These are phyloP conservation scores for Fusarium longipes DNA, from an alignment of 2,329 filamentous ascomycete species.

Conservation along the genomic window DNA sequence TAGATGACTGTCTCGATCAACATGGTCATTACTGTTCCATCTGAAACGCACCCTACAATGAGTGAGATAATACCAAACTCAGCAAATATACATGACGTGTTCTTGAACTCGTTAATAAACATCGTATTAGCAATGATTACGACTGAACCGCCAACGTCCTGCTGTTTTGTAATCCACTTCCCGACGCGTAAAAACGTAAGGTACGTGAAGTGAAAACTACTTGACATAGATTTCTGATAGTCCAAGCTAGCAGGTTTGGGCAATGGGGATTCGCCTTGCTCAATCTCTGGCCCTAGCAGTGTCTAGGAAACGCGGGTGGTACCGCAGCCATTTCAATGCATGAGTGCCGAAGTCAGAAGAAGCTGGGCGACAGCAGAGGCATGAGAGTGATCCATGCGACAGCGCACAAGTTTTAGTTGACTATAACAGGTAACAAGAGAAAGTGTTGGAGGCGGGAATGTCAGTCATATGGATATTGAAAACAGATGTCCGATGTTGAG, in stretches of 20 bases:
- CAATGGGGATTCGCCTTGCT: conserved; percentile 68
- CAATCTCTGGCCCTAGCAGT: conserved; percentile 71
- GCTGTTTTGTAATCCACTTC: conserved; percentile 67
- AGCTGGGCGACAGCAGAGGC: conserved; percentile 73
- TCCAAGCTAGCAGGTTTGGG: conserved; percentile 63
- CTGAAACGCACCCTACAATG: background rate
- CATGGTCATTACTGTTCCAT: background rate
- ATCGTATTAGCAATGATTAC: background rate
- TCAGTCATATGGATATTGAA: conserved; percentile 2
- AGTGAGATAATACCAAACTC: background rate
- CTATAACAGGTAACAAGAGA: conserved; percentile 7
- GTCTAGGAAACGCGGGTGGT: conserved; percentile 70
- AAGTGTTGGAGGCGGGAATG: conserved; percentile 4
- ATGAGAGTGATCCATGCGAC: conserved; percentile 62
- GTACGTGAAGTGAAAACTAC: conserved; percentile 63
- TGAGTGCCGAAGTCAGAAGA: conserved; percentile 73
- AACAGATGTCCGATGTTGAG: background rate
- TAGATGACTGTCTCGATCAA: too few species aligned
- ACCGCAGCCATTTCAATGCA: conserved; percentile 70
- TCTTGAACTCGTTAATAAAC: background rate
- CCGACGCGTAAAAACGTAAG: conserved; percentile 63
- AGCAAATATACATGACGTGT: background rate
- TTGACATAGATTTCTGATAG: conserved; percentile 56
- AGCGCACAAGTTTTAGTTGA: conserved; percentile 50
- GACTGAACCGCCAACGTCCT: conserved; percentile 50